These are phyloP conservation scores for Meyerozyma guilliermondii DNA, from an alignment of 1,139 yeast genomes.

Conservation along the genomic window DNA sequence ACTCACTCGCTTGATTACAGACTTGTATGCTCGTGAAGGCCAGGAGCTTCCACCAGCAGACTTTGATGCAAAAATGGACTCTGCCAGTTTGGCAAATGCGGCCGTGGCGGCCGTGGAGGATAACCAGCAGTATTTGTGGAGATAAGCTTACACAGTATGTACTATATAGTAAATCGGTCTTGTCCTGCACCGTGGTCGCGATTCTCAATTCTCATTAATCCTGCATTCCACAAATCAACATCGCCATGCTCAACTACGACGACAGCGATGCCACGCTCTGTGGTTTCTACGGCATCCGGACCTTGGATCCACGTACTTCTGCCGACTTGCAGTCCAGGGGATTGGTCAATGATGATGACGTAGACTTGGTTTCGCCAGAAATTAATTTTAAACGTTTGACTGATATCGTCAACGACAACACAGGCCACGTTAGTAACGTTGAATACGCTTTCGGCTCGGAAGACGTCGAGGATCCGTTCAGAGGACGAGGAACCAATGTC, in stretches of 20 bases:
- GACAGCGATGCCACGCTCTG: slow-evolving; percentile 10
- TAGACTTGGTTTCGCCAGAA: slow-evolving; percentile 1
- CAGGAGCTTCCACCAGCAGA: slow-evolving; percentile 1
- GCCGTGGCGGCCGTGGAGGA: slow-evolving; percentile 2
- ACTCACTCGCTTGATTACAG: slow-evolving; percentile 19
- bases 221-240: background rate
- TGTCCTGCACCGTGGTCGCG: background rate
- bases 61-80: background rate
- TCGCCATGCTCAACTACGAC: slow-evolving; percentile 11
- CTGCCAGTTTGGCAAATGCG: background rate
- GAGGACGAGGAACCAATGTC: slow-evolving; percentile 43
- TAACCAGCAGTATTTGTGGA: slow-evolving; percentile 1
- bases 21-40: slow-evolving; percentile 11
- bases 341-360: slow-evolving; percentile 1
- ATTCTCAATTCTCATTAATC: background rate
- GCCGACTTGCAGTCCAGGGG: background rate
- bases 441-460: slow-evolving; percentile 4
- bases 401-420: slow-evolving; percentile 1
- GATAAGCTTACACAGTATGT: no score
- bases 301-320: background rate
- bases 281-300: slow-evolving; percentile 8
- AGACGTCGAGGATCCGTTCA: slow-evolving; percentile 48
- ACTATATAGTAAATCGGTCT: background rate
- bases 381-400: background rate
- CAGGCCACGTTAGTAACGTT: slow-evolving; percentile 1